Percentiles rank a stretch among this genome's conserved stretches.
Evolutionary conservation across 306 rosid genomes (phyloP).

Genomic region (Mimosa bimucronata): DNA sequence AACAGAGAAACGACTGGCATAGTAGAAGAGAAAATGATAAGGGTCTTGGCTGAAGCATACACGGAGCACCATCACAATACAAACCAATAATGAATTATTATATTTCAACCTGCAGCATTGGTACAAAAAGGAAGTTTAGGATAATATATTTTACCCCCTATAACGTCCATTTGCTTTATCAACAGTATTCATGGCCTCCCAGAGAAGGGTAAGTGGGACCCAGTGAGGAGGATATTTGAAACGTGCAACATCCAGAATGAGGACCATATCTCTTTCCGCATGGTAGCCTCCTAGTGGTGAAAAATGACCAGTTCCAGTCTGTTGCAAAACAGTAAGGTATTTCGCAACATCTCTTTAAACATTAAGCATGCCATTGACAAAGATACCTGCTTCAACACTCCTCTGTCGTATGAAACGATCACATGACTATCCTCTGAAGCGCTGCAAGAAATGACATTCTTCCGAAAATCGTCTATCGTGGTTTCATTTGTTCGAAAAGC

Average conservation of each 20-base stretch:
- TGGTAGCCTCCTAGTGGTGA: slow-evolving; percentile 95
- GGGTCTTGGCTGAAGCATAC: background rate
- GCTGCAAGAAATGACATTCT: slow-evolving; percentile 51
- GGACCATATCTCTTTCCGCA: slow-evolving; percentile 80
- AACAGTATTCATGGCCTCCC: slow-evolving; percentile 79
- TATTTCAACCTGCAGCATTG: background rate
- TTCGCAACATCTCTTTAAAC: slow-evolving; percentile 27
- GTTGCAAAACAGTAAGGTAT: slow-evolving; percentile 39
- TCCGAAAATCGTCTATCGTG: slow-evolving; percentile 65
- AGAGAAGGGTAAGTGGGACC: slow-evolving; percentile 85
- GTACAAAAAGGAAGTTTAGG: background rate
- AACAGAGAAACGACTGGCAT: slow-evolving; percentile 13
- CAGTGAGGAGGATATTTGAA: slow-evolving; percentile 97
- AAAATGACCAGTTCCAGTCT: slow-evolving; percentile 96
- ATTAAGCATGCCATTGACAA: background rate
- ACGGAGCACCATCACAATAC: background rate
- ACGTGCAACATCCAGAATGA: slow-evolving; percentile 93
- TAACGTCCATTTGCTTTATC: slow-evolving; percentile 70
- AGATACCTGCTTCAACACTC: slow-evolving; percentile 66
- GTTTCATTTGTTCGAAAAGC: slow-evolving; percentile 63
- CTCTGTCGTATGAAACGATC: slow-evolving; percentile 75
- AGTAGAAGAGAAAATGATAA: slow-evolving; percentile 14
- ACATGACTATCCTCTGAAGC: slow-evolving; percentile 67
- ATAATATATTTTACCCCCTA: slow-evolving; percentile 64
- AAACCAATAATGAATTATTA: background rate